Evolutionary conservation across 768 basidiomycete genomes (phyloP).

Genomic region (Hygrocybe punicea): DNA sequence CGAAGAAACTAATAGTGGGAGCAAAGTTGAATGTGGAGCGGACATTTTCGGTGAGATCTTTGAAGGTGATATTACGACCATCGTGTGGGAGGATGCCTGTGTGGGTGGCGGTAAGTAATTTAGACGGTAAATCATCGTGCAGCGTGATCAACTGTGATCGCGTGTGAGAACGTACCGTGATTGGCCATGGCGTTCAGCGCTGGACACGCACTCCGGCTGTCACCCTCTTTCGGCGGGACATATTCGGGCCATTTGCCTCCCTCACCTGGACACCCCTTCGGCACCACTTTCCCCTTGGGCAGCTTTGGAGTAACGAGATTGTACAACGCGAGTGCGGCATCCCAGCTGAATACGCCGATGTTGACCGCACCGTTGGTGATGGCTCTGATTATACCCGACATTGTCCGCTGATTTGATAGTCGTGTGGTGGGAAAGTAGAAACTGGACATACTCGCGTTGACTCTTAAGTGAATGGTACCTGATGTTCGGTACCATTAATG

Average conservation of each 20-base stretch:
- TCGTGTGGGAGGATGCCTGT: constrained; percentile 63
- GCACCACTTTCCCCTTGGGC: constrained; percentile 53
- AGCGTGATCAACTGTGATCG: neutral
- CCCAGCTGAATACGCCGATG: constrained; percentile 37
- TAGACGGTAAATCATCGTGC: constrained; percentile 16
- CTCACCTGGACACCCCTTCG: constrained; percentile 51
- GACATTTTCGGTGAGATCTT: constrained; percentile 42
- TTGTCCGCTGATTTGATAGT: neutral
- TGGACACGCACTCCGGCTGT: constrained; percentile 72
- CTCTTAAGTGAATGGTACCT: no score
- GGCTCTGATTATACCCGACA: constrained; percentile 1
- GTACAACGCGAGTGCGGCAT: constrained; percentile 46
- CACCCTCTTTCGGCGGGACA: constrained; percentile 51
- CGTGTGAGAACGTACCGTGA: constrained; percentile 51
- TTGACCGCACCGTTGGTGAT: constrained; percentile 2
- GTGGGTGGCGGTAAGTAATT: neutral
- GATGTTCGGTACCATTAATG: no score
- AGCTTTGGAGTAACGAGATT: constrained; percentile 53
- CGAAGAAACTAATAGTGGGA: constrained; percentile 63
- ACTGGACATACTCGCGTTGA: no score
- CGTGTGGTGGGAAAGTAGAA: no score
- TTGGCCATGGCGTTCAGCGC: constrained; percentile 80
- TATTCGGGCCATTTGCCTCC: constrained; percentile 70
- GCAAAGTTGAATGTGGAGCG: constrained; percentile 66
- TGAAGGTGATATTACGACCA: constrained; percentile 68